These are phyloP conservation scores for Alternaria triticina DNA, from an alignment of 2,329 filamentous ascomycete genomes.

Conservation along the genomic window DNA sequence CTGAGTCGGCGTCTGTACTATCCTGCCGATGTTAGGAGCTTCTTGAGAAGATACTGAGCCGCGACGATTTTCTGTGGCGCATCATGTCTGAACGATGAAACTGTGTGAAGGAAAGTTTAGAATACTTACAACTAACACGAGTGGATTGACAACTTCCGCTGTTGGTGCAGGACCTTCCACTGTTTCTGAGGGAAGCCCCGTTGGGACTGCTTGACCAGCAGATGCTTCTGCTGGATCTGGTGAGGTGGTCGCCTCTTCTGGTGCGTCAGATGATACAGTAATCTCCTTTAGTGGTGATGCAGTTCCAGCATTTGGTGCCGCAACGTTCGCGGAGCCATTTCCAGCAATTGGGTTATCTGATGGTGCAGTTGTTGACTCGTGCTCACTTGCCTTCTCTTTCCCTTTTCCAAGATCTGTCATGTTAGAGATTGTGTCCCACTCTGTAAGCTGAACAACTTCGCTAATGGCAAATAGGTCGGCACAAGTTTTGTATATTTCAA, in stretches of 20 bases:
- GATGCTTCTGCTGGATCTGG: neutral
- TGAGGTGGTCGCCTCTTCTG: neutral
- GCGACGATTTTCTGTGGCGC: neutral
- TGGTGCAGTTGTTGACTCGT: neutral
- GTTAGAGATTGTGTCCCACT: neutral
- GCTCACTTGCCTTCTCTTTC: slow-evolving; percentile 1
- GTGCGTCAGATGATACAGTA: neutral
- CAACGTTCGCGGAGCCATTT: neutral
- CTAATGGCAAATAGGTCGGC: neutral
- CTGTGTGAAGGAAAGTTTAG: neutral
- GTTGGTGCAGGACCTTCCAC: slow-evolving; percentile 8
- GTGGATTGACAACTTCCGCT: slow-evolving; percentile 18
- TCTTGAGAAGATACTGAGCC: neutral
- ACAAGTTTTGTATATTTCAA: neutral
- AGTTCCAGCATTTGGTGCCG: neutral
- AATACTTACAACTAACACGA: slow-evolving; percentile 15
- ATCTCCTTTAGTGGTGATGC: neutral
- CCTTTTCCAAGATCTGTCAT: slow-evolving; percentile 7
- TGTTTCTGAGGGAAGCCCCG: neutral
- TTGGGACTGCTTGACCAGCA: neutral
- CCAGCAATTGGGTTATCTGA: neutral
- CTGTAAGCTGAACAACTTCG: neutral
- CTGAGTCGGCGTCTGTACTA: slow-evolving; percentile 26
- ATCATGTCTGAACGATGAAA: neutral
- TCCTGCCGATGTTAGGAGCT: slow-evolving; percentile 2